phyloP scores from a whole-genome alignment of 331 rosid species.

The Telfairia occidentalis region DNA sequence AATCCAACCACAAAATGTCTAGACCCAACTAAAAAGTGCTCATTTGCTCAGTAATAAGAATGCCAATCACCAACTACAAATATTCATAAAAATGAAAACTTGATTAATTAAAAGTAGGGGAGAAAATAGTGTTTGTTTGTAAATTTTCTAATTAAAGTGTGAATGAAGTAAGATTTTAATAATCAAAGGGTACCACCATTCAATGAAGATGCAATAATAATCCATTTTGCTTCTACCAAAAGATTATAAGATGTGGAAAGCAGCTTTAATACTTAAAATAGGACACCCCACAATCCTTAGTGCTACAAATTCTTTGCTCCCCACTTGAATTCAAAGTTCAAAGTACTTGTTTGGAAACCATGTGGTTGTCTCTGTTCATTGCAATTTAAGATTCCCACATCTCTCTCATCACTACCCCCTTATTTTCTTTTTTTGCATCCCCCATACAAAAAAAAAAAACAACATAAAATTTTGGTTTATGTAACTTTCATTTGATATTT shows the following conservation, averaged over 20 bases:
- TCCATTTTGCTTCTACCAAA: not conserved
- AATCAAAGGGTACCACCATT: not conserved
- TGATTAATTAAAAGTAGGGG: not conserved
- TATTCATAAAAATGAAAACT: too few species aligned
- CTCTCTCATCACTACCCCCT: not conserved
- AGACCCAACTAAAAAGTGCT: too few species aligned
- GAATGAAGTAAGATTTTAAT: not conserved
- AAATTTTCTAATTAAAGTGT: not conserved
- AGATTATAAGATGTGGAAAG: not conserved
- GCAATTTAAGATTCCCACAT: not conserved
- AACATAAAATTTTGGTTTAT: not conserved
- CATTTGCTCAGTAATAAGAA: too few species aligned
- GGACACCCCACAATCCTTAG: conserved; percentile 6
- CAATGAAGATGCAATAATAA: not conserved
- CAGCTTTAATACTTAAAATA: not conserved
- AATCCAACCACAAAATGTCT: too few species aligned
- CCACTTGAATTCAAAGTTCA: conserved; percentile 11
- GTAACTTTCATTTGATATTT: not conserved
- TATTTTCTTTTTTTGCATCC: not conserved
- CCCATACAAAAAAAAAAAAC: not conserved
- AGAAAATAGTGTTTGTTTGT: not conserved
- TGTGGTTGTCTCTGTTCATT: conserved; percentile 8
- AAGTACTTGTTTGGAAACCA: conserved; percentile 8
- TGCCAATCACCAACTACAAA: too few species aligned
- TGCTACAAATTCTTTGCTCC: conserved; percentile 3